Evolutionary conservation across 2,329 filamentous ascomycete species (phyloP).

Genomic region (Beauveria medogensis): DNA sequence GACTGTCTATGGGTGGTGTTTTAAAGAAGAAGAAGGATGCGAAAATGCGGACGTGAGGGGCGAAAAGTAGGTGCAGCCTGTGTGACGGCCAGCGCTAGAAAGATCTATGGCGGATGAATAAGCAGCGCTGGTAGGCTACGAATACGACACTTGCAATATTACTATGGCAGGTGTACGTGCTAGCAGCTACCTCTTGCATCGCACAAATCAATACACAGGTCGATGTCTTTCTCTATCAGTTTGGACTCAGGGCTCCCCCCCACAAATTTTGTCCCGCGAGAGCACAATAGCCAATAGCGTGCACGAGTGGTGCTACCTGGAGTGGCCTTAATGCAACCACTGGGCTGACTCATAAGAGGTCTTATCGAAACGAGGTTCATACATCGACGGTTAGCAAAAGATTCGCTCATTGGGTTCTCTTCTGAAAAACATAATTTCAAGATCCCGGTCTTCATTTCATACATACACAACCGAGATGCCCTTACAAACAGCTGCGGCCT

Average conservation of each 20-base stretch:
- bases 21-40: slow-evolving; percentile 15
- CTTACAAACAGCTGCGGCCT: slow-evolving; percentile 19
- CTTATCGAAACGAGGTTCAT: background rate
- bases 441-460: background rate
- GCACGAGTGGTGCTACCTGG: background rate
- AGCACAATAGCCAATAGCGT: background rate
- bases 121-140: background rate
- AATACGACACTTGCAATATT: background rate
- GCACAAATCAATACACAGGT: background rate
- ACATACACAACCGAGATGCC: slow-evolving; percentile 21
- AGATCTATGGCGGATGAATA: background rate
- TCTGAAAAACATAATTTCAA: background rate
- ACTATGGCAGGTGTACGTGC: background rate
- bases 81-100: background rate
- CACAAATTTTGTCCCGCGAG: background rate
- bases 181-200: background rate
- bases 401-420: background rate
- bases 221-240: background rate
- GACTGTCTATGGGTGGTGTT: slow-evolving; percentile 21
- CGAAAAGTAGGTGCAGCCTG: slow-evolving; percentile 13
- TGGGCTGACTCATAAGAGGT: background rate
- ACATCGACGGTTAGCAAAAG: background rate
- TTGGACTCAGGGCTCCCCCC: background rate
- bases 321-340: background rate
- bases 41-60: slow-evolving; percentile 13